phyloP scores from a whole-genome alignment of 768 basidiomycete species.

The Chalciporus sphaerocephalus region DNA sequence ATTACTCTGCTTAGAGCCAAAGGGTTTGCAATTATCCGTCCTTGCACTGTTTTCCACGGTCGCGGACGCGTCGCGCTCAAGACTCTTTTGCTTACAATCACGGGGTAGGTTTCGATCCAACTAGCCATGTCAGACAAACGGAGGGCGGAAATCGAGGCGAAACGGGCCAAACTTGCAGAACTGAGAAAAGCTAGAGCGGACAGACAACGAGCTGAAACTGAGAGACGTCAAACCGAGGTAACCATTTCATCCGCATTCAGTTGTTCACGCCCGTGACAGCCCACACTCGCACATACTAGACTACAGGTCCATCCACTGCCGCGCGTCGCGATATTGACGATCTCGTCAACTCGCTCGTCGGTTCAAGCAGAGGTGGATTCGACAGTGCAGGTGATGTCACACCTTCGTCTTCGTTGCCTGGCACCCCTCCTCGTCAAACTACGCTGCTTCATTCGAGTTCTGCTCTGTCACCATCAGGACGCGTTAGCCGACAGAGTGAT shows the following conservation, averaged over 20 bases:
- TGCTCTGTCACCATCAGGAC: slow-evolving; percentile 47
- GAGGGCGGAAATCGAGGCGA: slow-evolving; percentile 86
- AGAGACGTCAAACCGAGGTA: slow-evolving; percentile 32
- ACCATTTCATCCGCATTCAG: not conserved
- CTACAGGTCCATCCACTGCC: slow-evolving; percentile 37
- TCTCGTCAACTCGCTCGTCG: slow-evolving; percentile 57
- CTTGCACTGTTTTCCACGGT: slow-evolving; percentile 13
- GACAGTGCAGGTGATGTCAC: slow-evolving; percentile 60
- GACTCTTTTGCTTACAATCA: not conserved
- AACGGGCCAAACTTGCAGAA: slow-evolving; percentile 82
- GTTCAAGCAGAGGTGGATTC: slow-evolving; percentile 42
- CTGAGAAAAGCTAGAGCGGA: slow-evolving; percentile 74
- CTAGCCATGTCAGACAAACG: slow-evolving; percentile 57
- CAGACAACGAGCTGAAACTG: slow-evolving; percentile 52
- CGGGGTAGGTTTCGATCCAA: not conserved
- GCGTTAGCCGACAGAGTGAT: slow-evolving; percentile 70
- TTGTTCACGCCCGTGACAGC: slow-evolving; percentile 3
- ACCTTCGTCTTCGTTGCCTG: slow-evolving; percentile 67
- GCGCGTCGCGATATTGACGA: slow-evolving; percentile 63
- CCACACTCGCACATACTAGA: slow-evolving; percentile 22
- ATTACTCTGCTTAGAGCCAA: no score
- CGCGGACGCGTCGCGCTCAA: not conserved
- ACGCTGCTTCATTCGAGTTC: slow-evolving; percentile 35
- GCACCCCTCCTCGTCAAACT: slow-evolving; percentile 54
- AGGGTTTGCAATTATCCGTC: no score